phyloP scores from a whole-genome alignment of 495 filamentous ascomycete genomes.

The Xylona heveae region DNA sequence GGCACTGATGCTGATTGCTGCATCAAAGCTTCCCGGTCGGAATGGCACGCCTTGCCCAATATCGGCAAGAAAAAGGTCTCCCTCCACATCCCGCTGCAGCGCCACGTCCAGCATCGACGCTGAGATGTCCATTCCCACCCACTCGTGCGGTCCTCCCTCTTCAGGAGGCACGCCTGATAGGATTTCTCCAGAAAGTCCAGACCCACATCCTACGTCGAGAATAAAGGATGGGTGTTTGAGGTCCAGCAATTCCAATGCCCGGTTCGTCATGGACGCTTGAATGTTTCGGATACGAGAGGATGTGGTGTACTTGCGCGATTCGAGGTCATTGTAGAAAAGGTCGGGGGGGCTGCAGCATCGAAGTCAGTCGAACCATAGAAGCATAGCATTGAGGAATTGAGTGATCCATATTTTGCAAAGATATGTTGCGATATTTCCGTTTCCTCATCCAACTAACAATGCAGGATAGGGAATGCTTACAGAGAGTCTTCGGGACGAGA shows the following conservation, averaged over 20 bases:
- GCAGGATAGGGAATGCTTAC: conserved; percentile 23
- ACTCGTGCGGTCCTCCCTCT: conserved; percentile 70
- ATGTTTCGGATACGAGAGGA: conserved; percentile 87
- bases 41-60: conserved; percentile 93
- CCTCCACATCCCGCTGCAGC: conserved; percentile 75
- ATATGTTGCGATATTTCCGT: neutral
- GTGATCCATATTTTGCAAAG: neutral
- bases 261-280: conserved; percentile 81
- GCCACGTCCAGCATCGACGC: conserved; percentile 83
- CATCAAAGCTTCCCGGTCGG: conserved; percentile 80
- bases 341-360: conserved; percentile 50
- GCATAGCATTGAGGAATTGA: neutral
- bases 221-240: conserved; percentile 65
- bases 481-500: conserved; percentile 89
- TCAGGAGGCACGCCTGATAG: conserved; percentile 41
- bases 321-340: conserved; percentile 88
- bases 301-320: conserved; percentile 95
- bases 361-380: neutral
- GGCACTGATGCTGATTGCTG: conserved; percentile 80
- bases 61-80: conserved; percentile 78
- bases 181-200: conserved; percentile 85
- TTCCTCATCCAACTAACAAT: neutral
- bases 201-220: conserved; percentile 89
- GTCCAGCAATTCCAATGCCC: conserved; percentile 74
- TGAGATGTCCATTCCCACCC: conserved; percentile 92